A percentile compares a stretch with the other conserved stretches of the same genome.
Evolutionary conservation across 2,329 filamentous ascomycete species (phyloP).

Genomic region (Colletotrichum horii): DNA sequence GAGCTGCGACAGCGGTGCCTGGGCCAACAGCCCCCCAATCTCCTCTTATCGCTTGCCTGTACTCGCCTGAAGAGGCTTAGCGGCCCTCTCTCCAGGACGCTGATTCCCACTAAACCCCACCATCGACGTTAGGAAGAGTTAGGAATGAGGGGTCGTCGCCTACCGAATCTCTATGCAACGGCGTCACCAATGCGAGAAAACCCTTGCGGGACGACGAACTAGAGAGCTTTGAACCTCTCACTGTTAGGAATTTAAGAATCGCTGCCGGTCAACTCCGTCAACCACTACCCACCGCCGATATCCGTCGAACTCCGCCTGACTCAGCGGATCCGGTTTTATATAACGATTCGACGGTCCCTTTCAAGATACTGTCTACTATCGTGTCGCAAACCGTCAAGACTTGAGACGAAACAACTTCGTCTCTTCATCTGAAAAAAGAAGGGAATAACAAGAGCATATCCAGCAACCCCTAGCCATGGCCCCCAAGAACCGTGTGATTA

Average conservation of each 20-base stretch:
- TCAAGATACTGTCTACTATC: neutral
- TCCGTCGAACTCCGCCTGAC: slow-evolving; percentile 11
- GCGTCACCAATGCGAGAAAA: neutral
- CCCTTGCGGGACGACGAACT: neutral
- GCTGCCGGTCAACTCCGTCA: slow-evolving; percentile 9
- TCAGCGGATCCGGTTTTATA: neutral
- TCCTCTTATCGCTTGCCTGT: neutral
- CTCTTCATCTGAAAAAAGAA: neutral
- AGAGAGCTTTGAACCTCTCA: neutral
- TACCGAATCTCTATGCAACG: neutral
- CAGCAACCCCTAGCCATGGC: slow-evolving; percentile 54
- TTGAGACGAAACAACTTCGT: neutral
- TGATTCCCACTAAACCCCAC: slow-evolving; percentile 1
- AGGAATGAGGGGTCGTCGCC: slow-evolving; percentile 1
- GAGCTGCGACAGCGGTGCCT: neutral
- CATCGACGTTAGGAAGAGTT: neutral
- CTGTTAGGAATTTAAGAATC: neutral
- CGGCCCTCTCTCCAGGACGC: neutral
- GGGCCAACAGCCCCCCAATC: neutral
- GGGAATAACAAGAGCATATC: neutral
- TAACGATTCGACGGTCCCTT: neutral
- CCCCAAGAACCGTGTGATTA: slow-evolving; percentile 80
- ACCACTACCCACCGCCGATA: slow-evolving; percentile 1
- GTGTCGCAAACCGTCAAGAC: neutral
- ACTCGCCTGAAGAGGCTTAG: neutral